Percentiles rank a stretch among this genome's conserved stretches.
Conservation (phyloP, 2,329 filamentous ascomycete genomes). For the Cytospora piceae region DNA sequence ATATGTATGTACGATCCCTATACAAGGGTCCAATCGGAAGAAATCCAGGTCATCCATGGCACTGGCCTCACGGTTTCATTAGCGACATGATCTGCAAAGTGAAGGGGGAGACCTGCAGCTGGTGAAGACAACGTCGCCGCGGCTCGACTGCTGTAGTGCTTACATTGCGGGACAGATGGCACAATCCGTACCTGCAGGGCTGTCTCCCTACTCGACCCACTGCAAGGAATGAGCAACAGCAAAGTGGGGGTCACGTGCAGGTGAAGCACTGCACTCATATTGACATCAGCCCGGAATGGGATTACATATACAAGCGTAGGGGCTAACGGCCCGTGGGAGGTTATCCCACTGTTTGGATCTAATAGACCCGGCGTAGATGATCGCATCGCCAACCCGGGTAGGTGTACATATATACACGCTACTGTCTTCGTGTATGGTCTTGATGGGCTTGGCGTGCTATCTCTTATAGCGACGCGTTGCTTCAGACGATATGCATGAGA, state of each 20-base stretch:
- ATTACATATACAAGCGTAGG: no score
- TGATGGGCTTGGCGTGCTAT: background rate
- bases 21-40: background rate
- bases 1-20: background rate
- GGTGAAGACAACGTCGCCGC: background rate
- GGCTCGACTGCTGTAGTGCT: no score
- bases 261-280: background rate
- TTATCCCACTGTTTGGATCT: no score
- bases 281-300: no score
- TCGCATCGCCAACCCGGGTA: no score
- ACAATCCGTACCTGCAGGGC: background rate
- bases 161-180: background rate
- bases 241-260: background rate
- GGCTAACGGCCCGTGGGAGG: no score
- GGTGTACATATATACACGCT: no score
- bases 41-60: background rate
- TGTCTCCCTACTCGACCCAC: no score
- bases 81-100: background rate
- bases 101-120: background rate
- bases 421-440: no score
- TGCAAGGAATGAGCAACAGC: background rate
- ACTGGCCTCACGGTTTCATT: background rate
- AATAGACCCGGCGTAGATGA: no score
- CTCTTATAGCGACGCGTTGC: background rate
- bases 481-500: background rate